phyloP scores from a whole-genome alignment of 2,329 filamentous ascomycete species.

The Colletotrichum eleusines region DNA sequence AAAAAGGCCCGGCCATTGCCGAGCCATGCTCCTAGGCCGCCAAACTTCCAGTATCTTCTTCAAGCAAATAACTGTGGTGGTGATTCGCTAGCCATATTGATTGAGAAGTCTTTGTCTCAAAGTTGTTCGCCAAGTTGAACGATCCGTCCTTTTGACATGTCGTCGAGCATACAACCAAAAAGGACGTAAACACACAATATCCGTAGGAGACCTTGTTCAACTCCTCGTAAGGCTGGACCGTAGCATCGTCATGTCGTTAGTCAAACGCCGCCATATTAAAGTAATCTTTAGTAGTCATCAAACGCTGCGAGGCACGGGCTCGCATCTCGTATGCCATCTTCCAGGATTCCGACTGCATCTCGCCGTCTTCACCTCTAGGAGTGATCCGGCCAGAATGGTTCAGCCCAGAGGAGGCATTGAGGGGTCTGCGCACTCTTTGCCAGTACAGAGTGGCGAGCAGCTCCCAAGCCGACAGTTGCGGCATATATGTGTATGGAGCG shows the following conservation, averaged over 20 bases:
- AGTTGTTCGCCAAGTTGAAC: constrained; percentile 16
- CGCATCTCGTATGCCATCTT: constrained; percentile 30
- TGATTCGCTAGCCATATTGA: constrained; percentile 27
- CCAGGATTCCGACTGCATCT: constrained; percentile 32
- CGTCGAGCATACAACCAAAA: constrained; percentile 27
- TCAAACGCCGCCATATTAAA: constrained; percentile 21
- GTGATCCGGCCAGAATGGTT: constrained; percentile 44
- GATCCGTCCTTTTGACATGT: constrained; percentile 8
- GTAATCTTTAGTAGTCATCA: constrained; percentile 7
- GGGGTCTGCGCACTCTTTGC: constrained; percentile 40
- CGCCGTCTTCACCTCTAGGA: constrained; percentile 35
- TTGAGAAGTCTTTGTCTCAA: constrained; percentile 14
- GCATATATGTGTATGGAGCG: constrained; percentile 39
- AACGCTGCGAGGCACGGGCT: constrained; percentile 26
- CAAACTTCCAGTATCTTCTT: constrained; percentile 28
- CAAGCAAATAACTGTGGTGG: constrained; percentile 25
- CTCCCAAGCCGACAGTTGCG: constrained; percentile 21
- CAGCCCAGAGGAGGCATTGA: constrained; percentile 44
- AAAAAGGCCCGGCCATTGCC: constrained; percentile 19
- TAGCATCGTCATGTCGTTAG: constrained; percentile 42
- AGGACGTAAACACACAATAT: constrained; percentile 32
- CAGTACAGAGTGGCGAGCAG: constrained; percentile 52
- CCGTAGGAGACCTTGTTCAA: constrained; percentile 23
- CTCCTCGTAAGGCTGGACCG: constrained; percentile 31
- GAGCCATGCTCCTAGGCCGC: constrained; percentile 15